Percentiles rank a stretch among this genome's conserved stretches.
Evolutionary conservation across 495 filamentous ascomycete species (phyloP).

Genomic region (Halenospora varia): DNA sequence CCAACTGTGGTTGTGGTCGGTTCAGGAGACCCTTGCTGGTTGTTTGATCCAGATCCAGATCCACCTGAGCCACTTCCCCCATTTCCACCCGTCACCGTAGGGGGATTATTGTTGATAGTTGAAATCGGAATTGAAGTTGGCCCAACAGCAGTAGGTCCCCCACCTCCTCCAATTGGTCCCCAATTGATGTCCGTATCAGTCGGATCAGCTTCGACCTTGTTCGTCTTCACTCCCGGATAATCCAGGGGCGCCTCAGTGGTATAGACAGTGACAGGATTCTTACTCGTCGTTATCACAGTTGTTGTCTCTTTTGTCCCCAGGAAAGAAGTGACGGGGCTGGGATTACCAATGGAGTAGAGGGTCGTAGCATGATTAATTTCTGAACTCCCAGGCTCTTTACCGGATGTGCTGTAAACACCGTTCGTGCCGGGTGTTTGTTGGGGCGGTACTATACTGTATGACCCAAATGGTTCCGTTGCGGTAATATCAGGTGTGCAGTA

Average conservation of each 20-base stretch:
- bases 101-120: background rate
- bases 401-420: too few species aligned
- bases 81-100: background rate
- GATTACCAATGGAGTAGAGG: too few species aligned
- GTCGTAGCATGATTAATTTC: too few species aligned
- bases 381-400: too few species aligned
- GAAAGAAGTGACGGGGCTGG: background rate
- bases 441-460: background rate
- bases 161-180: background rate
- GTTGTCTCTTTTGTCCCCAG: background rate
- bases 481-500: conserved; percentile 2
- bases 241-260: background rate
- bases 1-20: conserved; percentile 6
- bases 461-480: background rate
- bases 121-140: background rate
- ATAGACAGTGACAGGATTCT: conserved; percentile 9
- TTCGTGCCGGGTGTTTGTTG: too few species aligned
- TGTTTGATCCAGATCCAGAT: background rate
- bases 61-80: background rate
- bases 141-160: background rate
- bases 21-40: background rate
- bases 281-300: conserved; percentile 18
- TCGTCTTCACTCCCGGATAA: background rate
- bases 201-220: background rate
- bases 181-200: too few species aligned